Evolutionary conservation across 2,329 filamentous ascomycete species (phyloP).

Genomic region (Dactylellina cionopaga): DNA sequence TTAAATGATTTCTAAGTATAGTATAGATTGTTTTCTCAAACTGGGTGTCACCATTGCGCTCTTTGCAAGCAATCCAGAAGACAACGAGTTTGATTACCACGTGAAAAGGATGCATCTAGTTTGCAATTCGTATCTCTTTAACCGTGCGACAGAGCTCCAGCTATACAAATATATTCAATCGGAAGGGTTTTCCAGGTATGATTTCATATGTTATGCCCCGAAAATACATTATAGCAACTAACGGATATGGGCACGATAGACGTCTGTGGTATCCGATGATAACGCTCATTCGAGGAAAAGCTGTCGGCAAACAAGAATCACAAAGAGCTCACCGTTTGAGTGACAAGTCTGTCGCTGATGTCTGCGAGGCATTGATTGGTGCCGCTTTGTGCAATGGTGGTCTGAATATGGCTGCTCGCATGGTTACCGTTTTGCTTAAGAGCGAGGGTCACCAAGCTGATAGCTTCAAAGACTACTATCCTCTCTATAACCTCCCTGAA

Average conservation of each 20-base stretch:
- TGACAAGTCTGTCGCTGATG: conserved; percentile 92
- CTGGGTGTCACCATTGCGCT: conserved; percentile 90
- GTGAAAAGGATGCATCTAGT: conserved; percentile 89
- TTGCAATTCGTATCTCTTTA: conserved; percentile 89
- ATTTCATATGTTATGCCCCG: too few species aligned
- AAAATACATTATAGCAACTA: neutral
- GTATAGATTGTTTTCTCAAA: conserved; percentile 83
- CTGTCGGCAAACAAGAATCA: conserved; percentile 62
- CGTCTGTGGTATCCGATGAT: conserved; percentile 90
- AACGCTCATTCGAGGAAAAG: conserved; percentile 77
- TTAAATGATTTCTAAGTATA: neutral
- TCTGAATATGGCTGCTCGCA: conserved; percentile 71
- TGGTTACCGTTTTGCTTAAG: conserved; percentile 67
- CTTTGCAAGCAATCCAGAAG: conserved; percentile 78
- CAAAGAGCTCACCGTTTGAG: conserved; percentile 72
- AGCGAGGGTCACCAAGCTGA: conserved; percentile 66
- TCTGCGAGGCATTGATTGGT: conserved; percentile 93
- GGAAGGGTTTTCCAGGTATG: conserved; percentile 75
- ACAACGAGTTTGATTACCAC: conserved; percentile 87
- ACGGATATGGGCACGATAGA: neutral
- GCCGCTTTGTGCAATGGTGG: conserved; percentile 74
- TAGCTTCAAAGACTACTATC: conserved; percentile 77
- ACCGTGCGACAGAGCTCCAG: conserved; percentile 74
- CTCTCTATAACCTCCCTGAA: conserved; percentile 72
- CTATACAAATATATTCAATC: conserved; percentile 81